Base-by-base conservation (phyloP, 164 flowering plant species). In the Berberis vulgaris region DNA sequence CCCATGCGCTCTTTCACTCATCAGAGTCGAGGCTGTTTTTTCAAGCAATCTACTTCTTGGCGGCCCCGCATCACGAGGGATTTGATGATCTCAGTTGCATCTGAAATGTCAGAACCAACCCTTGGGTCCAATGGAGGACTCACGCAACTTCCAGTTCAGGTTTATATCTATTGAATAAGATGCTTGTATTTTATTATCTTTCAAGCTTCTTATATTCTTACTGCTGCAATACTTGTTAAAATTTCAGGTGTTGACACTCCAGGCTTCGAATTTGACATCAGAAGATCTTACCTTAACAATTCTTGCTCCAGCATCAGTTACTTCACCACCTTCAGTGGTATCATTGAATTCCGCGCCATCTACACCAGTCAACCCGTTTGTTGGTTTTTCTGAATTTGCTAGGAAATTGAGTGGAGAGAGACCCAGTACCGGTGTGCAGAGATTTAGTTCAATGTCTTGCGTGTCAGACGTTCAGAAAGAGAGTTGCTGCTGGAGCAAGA, bases 291-390 rank as follows among this genome's bases (percentile, higher is more conserved):
- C 90, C 57, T 61, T 95, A 69, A 95, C 97, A 58, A 86, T 95
- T 80, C 89, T 91, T 71, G 97, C 99, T 65, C 99, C 99, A n/a
- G 91, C 96, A 43, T 91, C 97, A 65, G 81, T 85, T 69, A 81
- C 81, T 46, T 77, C 89, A 47, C 87, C 93, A 59, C 96, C 96
- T 56, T 81, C 97, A 42, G 87, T 91, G 52, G 78, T 88, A 56
- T 81, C 97, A 52, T 70, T 91, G 69, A 85, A 78, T 72, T 79
- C 93, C 60, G 64, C 96, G 39, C 97, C 96, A 6, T 60, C 91
- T n/a, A 74, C 94, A 64, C 96, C 91, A 10, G 53, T 75, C 76
- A 87, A 90, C 71, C 84, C 94, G 7, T 84, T 80, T 71, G 42
- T 79, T 61, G 85, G 82, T 26, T 76, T 82, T 61, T 59, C 90